Conservation (phyloP, 2,329 filamentous ascomycete genomes). For the Byssothecium circinans region DNA sequence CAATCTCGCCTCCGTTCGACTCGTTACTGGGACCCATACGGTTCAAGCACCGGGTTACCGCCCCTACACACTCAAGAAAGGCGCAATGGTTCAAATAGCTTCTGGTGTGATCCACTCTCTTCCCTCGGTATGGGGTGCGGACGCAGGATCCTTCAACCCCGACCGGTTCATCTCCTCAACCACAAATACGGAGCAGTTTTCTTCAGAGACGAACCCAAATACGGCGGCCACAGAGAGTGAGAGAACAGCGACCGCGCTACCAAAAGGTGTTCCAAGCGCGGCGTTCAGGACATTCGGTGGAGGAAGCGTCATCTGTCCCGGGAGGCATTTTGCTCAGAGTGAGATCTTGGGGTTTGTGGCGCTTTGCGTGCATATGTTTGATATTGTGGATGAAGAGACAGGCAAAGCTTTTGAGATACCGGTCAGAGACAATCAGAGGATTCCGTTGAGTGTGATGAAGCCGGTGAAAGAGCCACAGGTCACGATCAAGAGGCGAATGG, state of each 20-base stretch:
- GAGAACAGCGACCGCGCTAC: slow-evolving; percentile 10
- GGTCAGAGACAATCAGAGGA: slow-evolving; percentile 13
- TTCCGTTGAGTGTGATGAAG: slow-evolving; percentile 25
- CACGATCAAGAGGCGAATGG: slow-evolving; percentile 11
- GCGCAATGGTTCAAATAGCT: slow-evolving; percentile 48
- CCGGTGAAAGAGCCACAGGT: slow-evolving; percentile 16
- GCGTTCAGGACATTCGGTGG: slow-evolving; percentile 36
- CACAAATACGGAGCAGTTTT: slow-evolving; percentile 11
- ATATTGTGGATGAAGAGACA: slow-evolving; percentile 19
- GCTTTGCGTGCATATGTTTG: slow-evolving; percentile 28
- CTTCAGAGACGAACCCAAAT: background rate
- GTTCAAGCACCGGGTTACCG: slow-evolving; percentile 29
- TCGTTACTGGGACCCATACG: slow-evolving; percentile 45
- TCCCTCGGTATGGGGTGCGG: slow-evolving; percentile 46
- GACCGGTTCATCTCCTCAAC: slow-evolving; percentile 40
- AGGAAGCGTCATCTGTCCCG: slow-evolving; percentile 34
- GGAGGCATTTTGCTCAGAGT: slow-evolving; percentile 35
- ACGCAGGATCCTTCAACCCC: slow-evolving; percentile 45
- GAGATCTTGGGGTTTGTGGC: slow-evolving; percentile 33
- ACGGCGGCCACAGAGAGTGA: background rate
- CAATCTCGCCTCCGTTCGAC: slow-evolving; percentile 43
- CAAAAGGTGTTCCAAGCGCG: slow-evolving; percentile 20
- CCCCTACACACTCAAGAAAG: slow-evolving; percentile 47
- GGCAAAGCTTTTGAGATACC: slow-evolving; percentile 8
- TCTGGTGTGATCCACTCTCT: slow-evolving; percentile 49